Evolutionary conservation across 148 eudicot genomes (phyloP), one percentile per base, ranked within the genome.

Genomic region (Limonium bicolor): DNA sequence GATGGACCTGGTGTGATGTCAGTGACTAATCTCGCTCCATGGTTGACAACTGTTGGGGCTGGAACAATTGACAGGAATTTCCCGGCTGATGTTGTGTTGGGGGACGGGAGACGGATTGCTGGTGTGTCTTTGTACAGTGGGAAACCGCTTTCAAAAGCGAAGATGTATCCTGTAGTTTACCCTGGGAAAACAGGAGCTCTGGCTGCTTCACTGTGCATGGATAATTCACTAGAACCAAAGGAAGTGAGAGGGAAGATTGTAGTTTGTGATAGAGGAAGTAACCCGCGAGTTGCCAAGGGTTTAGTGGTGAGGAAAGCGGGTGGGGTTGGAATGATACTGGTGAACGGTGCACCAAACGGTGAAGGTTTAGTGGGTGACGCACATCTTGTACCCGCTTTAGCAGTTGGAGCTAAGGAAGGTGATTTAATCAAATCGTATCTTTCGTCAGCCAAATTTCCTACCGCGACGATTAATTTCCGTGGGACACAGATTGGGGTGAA

Each of bases 1-100:
- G 99, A 90, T 7, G 99, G 99, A 3, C 99, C 99, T 0, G 85
- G 78, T 30, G 70, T 58, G 0, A 80, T 90, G 95, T 90, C 99
- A 5, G 99, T 85, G 2, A 90, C 99, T 2, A 90, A 90, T 42
- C 66, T 90, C 10, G 95, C 99, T 0, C 99, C 99, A 7, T 90
- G 99, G 99, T 50, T 90, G 1, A 85, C 72, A 0, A 90, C 99
- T 1, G 95, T 90, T 20, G 99, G 99, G 0, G 99, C 94, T 1
- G 78, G 99, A 1, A 84, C 99, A 0, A 81, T 90, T 26, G 99
- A 90, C 41, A 28, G 99, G 53, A 73, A 73, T 47, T 90, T 90
- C 60, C 99, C 99, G 0, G 95, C 99, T 0, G 93, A 85, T 1
- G 64, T 90, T 1, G 26, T 80, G 1, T 71, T 90, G 1, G 77